Base-by-base conservation (phyloP, 306 rosid species). In the Canavalia gladiata region DNA sequence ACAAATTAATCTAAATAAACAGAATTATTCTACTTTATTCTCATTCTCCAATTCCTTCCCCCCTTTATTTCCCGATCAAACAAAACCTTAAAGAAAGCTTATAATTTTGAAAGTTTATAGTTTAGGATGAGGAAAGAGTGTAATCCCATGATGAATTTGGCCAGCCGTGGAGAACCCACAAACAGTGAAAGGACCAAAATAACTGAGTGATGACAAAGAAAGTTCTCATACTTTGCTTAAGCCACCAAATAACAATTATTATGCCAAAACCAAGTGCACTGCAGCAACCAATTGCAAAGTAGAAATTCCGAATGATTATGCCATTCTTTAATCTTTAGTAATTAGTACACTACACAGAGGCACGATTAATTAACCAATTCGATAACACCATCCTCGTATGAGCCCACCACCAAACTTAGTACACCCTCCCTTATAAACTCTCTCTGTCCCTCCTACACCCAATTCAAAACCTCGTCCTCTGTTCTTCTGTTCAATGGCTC, bases 401-500 rank as follows among this genome's bases (percentile, higher is more conserved):
- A 30, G 68, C 67, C 84, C 58, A 49, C 75, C 74, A 55, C 52
- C 67, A 75, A 83, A 59, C 87, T 83, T 68, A n/a, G 12, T 51
- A 77, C 8, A 29, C 58, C 13, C 25, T 35, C 45, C 76, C 29
- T 81, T 84, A 87, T 76, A 84, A 59, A 33, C 49, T 51, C 4
- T 1, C 76, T 25, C 13, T 7, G 29, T 7, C 46, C 54, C 29
- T 11, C 18, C 33, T 7, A 35, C 10, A 41, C 4, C 2, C 10
- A 45, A 29, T 68, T 80, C 57, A 51, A 72, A 79, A 65, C 55
- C 80, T 64, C 41, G 2, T 56, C 70, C 58, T 68, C 75, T 73
- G 60, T 51, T 56, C 4, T 2, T 54, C 31, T 0, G 30, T n/a
- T 13, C 47, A 25, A 91, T 94, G 97, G 91, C 89, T 72, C 78